Conservation (phyloP, 129 eudicot species). For the Lactuca sativa region DNA sequence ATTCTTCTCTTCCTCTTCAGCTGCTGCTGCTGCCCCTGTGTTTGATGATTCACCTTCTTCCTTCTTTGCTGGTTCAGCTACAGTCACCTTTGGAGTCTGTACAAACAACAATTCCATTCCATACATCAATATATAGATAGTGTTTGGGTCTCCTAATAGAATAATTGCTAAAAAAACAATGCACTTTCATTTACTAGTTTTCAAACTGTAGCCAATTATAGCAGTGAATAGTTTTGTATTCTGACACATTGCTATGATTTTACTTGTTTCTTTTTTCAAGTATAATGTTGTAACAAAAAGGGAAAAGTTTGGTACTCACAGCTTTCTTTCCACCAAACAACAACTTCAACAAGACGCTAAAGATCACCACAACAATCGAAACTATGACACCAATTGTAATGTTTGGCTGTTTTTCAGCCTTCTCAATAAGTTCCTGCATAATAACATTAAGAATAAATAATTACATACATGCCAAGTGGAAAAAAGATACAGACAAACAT, state of each 20-base stretch:
- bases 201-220: too few species aligned
- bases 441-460: not conserved
- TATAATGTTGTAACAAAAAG: not conserved
- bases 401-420: constrained; percentile 58
- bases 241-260: too few species aligned
- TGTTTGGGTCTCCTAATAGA: too few species aligned
- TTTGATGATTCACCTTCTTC: constrained; percentile 44
- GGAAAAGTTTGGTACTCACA: constrained; percentile 29
- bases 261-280: too few species aligned
- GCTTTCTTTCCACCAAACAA: constrained; percentile 76
- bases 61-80: constrained; percentile 27
- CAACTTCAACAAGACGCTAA: constrained; percentile 46
- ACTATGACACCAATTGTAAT: constrained; percentile 52
- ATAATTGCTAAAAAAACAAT: too few species aligned
- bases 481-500: not conserved
- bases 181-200: too few species aligned
- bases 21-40: constrained; percentile 9
- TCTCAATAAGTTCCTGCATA: constrained; percentile 47
- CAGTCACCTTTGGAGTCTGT: constrained; percentile 34
- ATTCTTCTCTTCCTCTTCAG: constrained; percentile 43
- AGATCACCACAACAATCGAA: constrained; percentile 41
- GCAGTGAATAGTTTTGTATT: too few species aligned
- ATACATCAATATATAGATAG: too few species aligned
- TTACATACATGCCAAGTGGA: not conserved
- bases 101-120: not conserved